These are phyloP conservation scores for Penicillium sclerotiorum DNA, from an alignment of 2,329 filamentous ascomycete genomes.

Conservation along the genomic window DNA sequence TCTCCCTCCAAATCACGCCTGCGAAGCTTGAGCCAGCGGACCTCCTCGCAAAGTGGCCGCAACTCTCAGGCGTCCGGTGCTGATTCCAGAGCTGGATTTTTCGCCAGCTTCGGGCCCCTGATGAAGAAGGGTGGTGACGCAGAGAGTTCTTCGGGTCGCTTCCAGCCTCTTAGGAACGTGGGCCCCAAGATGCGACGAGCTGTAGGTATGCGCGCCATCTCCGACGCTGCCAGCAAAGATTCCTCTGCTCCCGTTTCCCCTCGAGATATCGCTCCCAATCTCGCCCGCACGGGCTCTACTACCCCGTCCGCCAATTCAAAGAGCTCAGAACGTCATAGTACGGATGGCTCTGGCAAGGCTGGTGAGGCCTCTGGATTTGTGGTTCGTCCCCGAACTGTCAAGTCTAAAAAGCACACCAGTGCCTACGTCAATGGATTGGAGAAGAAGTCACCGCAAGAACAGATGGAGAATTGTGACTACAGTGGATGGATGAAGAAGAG, in stretches of 20 bases:
- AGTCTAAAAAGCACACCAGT: slow-evolving; percentile 91
- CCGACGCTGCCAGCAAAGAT: slow-evolving; percentile 68
- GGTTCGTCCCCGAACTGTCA: slow-evolving; percentile 58
- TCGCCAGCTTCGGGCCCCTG: slow-evolving; percentile 52
- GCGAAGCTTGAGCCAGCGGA: slow-evolving; percentile 63
- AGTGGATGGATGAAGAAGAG: slow-evolving; percentile 99
- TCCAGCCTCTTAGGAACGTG: slow-evolving; percentile 52
- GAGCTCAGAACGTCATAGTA: slow-evolving; percentile 79
- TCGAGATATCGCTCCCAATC: slow-evolving; percentile 62
- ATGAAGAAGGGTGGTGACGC: slow-evolving; percentile 48
- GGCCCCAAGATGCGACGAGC: slow-evolving; percentile 61
- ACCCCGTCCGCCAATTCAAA: slow-evolving; percentile 64
- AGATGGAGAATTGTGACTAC: slow-evolving; percentile 85
- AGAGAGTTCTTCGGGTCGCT: slow-evolving; percentile 52
- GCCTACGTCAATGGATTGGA: slow-evolving; percentile 86
- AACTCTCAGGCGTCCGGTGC: slow-evolving; percentile 56
- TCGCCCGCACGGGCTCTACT: slow-evolving; percentile 74
- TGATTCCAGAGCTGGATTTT: slow-evolving; percentile 53
- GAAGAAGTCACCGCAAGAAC: slow-evolving; percentile 78
- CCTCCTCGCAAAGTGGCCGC: slow-evolving; percentile 43
- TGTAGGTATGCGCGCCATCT: slow-evolving; percentile 79
- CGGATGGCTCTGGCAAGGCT: slow-evolving; percentile 59
- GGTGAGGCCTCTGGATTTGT: slow-evolving; percentile 51
- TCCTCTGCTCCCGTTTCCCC: slow-evolving; percentile 47
- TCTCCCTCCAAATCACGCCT: slow-evolving; percentile 57